phyloP scores from a whole-genome alignment of 257 asterid genomes.

The Henckelia pumila region DNA sequence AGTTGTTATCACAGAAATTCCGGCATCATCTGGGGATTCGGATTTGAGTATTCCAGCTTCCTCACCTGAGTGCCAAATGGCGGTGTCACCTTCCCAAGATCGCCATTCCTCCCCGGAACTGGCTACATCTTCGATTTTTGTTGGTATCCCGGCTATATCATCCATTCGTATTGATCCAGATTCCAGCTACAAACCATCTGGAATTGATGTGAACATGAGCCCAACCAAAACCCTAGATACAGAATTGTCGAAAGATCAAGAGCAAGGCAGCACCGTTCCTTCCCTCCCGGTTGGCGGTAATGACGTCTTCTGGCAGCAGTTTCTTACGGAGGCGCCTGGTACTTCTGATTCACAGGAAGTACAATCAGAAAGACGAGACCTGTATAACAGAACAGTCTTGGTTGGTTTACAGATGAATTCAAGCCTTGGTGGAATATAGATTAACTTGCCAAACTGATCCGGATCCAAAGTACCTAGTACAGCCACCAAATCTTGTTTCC shows the following conservation, averaged over 20 bases:
- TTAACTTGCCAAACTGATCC: conserved; percentile 43
- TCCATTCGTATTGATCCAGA: conserved; percentile 43
- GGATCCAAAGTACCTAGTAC: conserved; percentile 39
- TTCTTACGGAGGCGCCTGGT: conserved; percentile 68
- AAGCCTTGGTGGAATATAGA: conserved; percentile 65
- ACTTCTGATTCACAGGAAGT: conserved; percentile 38
- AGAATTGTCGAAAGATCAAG: conserved; percentile 28
- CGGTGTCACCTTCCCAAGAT: conserved; percentile 49
- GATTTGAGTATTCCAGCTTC: conserved; percentile 43
- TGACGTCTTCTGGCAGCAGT: conserved; percentile 89
- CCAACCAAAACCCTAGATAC: conserved; percentile 28
- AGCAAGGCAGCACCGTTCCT: conserved; percentile 20
- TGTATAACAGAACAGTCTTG: conserved; percentile 24
- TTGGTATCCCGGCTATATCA: conserved; percentile 43
- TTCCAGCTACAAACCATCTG: conserved; percentile 33
- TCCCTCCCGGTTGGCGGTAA: conserved; percentile 45
- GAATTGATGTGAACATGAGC: conserved; percentile 37
- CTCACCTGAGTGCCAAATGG: conserved; percentile 36
- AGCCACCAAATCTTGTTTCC: conserved; percentile 7
- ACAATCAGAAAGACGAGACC: conserved; percentile 37
- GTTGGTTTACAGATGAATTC: conserved; percentile 32
- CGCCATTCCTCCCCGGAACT: conserved; percentile 43
- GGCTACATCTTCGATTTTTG: conserved; percentile 32
- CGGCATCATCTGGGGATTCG: conserved; percentile 53
- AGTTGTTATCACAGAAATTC: conserved; percentile 32